Percentiles rank a stretch among this genome's conserved stretches.
Conservation (phyloP, 177 flowering plant genomes). For the Vitis hybrid region DNA sequence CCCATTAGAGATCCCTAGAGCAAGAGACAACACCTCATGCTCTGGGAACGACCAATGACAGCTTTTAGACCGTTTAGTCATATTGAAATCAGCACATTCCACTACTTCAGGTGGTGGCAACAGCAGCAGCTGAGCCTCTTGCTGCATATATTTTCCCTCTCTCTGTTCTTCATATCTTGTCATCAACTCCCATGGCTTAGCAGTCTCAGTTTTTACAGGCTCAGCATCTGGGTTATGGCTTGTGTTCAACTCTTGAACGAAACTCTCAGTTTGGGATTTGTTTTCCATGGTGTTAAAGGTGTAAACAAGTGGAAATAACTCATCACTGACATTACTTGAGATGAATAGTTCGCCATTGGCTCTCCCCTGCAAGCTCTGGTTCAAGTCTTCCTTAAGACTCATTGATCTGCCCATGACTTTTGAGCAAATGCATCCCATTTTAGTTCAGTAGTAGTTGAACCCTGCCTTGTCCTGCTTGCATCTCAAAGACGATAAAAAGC, state of each 20-base stretch:
- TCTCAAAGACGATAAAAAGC: no score
- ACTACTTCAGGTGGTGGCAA: no score
- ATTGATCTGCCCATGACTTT: conserved; percentile 34
- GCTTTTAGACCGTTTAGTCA: conserved; percentile 26
- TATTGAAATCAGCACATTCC: conserved; percentile 1
- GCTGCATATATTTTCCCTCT: background rate
- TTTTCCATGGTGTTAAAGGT: background rate
- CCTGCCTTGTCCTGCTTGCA: no score
- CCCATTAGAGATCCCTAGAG: background rate
- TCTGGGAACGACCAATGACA: conserved; percentile 19
- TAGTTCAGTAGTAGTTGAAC: background rate
- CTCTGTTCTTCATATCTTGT: conserved; percentile 23
- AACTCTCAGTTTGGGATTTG: background rate
- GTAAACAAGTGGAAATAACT: conserved; percentile 20
- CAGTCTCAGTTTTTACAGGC: background rate
- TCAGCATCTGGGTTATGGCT: background rate
- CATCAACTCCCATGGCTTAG: conserved; percentile 18
- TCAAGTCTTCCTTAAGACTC: conserved; percentile 34
- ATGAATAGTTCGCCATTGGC: conserved; percentile 13
- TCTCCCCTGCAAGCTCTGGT: conserved; percentile 20
- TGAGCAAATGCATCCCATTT: conserved; percentile 57
- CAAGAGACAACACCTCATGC: background rate
- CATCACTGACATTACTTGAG: conserved; percentile 21
- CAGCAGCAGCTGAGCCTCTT: no score
- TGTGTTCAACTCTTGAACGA: background rate